Evolutionary conservation across 164 flowering plant genomes (phyloP).

Genomic region (Macadamia tetraphylla): DNA sequence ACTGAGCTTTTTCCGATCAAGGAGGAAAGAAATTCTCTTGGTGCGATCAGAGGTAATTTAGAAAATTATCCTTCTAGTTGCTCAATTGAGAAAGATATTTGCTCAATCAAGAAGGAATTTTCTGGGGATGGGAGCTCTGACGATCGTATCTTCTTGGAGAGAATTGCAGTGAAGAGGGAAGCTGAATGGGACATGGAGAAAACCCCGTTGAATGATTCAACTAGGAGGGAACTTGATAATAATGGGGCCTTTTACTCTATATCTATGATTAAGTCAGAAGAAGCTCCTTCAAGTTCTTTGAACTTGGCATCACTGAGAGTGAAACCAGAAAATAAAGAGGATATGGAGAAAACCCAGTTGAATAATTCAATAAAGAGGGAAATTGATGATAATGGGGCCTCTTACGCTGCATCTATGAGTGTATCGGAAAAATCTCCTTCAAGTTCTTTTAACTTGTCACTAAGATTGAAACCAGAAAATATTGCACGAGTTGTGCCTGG

Average conservation of each 20-base stretch:
- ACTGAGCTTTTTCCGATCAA: too few species aligned
- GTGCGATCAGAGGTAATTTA: background rate
- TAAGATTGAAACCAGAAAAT: slow-evolving; percentile 45
- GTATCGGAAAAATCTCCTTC: slow-evolving; percentile 5
- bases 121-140: background rate
- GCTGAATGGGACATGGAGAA: background rate
- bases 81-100: background rate
- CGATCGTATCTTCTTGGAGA: background rate
- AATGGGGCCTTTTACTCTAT: background rate
- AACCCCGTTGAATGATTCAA: background rate
- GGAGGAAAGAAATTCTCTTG: background rate
- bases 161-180: background rate
- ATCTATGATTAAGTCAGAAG: slow-evolving; percentile 1
- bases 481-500: slow-evolving; percentile 57
- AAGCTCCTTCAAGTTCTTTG: slow-evolving; percentile 16
- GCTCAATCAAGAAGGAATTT: background rate
- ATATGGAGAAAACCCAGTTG: background rate
- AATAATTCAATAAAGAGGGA: background rate
- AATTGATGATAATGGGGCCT: background rate
- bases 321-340: slow-evolving; percentile 38
- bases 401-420: slow-evolving; percentile 1
- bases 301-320: slow-evolving; percentile 37
- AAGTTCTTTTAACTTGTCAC: slow-evolving; percentile 25
- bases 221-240: background rate
- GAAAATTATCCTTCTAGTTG: background rate